Conservation (phyloP, 2,329 filamentous ascomycete genomes). For the Xylariaceae sp. region DNA sequence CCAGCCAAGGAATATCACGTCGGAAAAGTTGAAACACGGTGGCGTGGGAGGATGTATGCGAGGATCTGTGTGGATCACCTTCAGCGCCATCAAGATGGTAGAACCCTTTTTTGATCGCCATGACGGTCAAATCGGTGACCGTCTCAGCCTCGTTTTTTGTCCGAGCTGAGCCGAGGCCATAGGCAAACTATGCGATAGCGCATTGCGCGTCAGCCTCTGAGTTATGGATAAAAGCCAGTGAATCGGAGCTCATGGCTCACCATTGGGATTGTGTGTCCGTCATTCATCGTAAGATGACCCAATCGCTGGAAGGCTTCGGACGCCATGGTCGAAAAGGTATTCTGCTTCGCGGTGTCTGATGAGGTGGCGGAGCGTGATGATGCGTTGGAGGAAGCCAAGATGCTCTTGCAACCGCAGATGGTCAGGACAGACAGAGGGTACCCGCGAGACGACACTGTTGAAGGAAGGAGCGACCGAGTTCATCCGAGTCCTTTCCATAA, state of each 20-base stretch:
- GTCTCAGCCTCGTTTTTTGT: slow-evolving; percentile 57
- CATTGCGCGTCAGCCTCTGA: neutral
- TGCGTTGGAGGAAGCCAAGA: no score
- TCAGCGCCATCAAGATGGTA: slow-evolving; percentile 71
- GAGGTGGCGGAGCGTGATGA: no score
- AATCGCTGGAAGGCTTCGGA: slow-evolving; percentile 39
- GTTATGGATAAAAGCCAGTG: neutral
- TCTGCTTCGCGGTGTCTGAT: slow-evolving; percentile 31
- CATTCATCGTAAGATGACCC: slow-evolving; percentile 59
- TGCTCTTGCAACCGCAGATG: no score
- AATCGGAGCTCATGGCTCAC: slow-evolving; percentile 36
- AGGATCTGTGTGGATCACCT: slow-evolving; percentile 35
- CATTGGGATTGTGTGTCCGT: slow-evolving; percentile 67
- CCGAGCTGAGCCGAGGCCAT: slow-evolving; percentile 65
- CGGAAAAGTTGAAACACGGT: neutral
- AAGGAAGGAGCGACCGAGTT: no score
- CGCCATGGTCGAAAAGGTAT: slow-evolving; percentile 33
- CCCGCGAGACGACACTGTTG: no score
- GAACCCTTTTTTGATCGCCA: slow-evolving; percentile 64
- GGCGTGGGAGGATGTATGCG: neutral
- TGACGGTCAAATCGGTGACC: slow-evolving; percentile 45
- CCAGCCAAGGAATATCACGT: neutral
- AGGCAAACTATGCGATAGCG: slow-evolving; percentile 50
- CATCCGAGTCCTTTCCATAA: no score
- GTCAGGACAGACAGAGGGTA: no score